phyloP scores from a whole-genome alignment of 83 land plant genomes.

The Picea engelmannii region DNA sequence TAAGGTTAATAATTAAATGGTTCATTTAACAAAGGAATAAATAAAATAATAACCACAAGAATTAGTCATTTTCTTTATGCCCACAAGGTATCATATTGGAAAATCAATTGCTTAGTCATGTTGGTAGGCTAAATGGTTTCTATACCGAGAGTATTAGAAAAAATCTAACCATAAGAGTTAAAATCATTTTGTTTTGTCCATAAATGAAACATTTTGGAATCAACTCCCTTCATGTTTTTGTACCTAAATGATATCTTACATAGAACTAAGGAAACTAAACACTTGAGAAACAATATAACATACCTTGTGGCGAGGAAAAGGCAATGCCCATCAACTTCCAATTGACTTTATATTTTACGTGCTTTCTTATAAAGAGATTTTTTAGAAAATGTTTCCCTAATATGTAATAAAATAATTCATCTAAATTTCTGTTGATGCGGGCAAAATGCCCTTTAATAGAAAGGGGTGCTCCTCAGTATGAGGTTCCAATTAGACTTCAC shows the following conservation, averaged over 20 bases:
- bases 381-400: neutral
- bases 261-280: neutral
- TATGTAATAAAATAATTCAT: neutral
- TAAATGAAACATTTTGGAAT: neutral
- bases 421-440: too few relatives aligned
- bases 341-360: slow-evolving; percentile 69
- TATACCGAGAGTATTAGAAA: neutral
- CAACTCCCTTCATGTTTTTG: neutral
- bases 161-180: neutral
- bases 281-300: neutral
- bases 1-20: neutral
- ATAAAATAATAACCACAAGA: neutral
- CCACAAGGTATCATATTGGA: neutral
- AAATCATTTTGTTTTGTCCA: neutral
- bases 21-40: neutral
- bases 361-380: neutral
- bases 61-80: neutral
- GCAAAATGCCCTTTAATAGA: too few relatives aligned
- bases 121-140: neutral
- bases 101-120: neutral
- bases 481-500: too few relatives aligned
- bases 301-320: slow-evolving; percentile 80
- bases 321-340: slow-evolving; percentile 78
- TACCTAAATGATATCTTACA: neutral
- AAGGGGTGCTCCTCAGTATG: too few relatives aligned